Base-by-base conservation (phyloP, 352 stramenopile genomes). In the Globisporangium ultimum region DNA sequence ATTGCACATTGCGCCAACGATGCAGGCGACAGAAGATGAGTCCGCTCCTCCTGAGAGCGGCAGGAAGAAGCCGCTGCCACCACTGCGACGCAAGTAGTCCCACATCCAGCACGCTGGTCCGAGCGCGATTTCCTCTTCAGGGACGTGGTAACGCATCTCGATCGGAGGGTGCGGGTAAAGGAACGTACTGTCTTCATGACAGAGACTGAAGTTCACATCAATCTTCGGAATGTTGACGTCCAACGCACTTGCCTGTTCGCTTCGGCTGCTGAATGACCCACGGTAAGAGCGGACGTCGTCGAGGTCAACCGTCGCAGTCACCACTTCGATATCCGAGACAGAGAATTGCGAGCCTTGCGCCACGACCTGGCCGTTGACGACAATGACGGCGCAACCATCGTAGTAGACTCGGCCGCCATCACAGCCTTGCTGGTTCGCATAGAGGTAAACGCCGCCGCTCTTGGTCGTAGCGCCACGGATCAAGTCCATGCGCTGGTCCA, bases 81-180 rank as follows among this genome's bases (percentile, higher is more conserved):
- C 87, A 80, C 68, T 91, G 38, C 97, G 80, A 58, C 97, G 88
- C 49, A 99, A 66, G 71, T 99, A 99, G 74, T 99, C 97, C 97
- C 97, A 99, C 48, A 99, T 71, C 97, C 97, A 99, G 73, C 96
- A 99, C 3, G 97, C 97, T 6, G 97, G 97, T 3, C 97, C 97
- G 2, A 98, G 76, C 47, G 89, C 97, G 70, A 98, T 99, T 68
- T 99, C 96, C 73, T 99, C 96, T 68, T 99, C 95, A 4, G 96
- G 88, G 11, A 77, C 68, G 58, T 97, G 82, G 65, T 93, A 86
- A 14, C 74, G 80, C 15, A 96, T 67, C 17, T 90, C 60, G 45
- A 97, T 78, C 17, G 67, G 62, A 14, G 70, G 55, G 22, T 70
- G 79, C 14, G 80, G 70, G 7, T 67, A 47, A 4, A 60, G 41